A percentile compares a stretch with the other conserved stretches of the same genome.
phyloP scores from a whole-genome alignment of 164 flowering plant genomes.

The Vitis vinifera region DNA sequence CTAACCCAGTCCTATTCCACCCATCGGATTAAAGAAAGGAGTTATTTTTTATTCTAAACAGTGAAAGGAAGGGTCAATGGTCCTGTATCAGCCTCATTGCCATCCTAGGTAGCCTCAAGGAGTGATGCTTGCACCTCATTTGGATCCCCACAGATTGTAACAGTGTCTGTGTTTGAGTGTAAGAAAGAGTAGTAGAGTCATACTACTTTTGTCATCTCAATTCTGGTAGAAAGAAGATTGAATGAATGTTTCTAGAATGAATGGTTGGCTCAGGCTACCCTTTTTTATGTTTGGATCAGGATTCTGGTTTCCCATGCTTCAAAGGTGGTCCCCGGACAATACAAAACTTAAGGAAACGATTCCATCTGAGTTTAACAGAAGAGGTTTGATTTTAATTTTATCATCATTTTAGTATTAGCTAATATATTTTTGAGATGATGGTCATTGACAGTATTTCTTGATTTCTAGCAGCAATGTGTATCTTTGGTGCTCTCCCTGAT shows the following conservation, averaged over 20 bases:
- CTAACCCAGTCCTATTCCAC: no score
- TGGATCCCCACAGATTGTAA: no score
- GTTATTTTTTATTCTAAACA: no score
- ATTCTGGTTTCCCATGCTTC: slow-evolving; percentile 97
- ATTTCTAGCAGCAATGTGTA: slow-evolving; percentile 90
- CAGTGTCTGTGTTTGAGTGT: no score
- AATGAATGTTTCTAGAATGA: not conserved
- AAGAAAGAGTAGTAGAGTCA: no score
- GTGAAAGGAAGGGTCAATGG: no score
- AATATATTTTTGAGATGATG: not conserved
- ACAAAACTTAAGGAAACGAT: slow-evolving; percentile 90
- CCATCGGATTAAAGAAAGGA: no score
- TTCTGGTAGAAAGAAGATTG: not conserved
- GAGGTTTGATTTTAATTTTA: slow-evolving; percentile 55
- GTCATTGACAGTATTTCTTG: slow-evolving; percentile 7
- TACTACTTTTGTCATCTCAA: no score
- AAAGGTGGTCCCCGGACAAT: slow-evolving; percentile 98
- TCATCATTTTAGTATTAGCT: not conserved
- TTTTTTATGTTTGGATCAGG: slow-evolving; percentile 45
- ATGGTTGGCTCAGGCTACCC: not conserved
- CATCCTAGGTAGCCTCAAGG: no score
- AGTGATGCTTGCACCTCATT: no score
- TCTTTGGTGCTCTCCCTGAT: slow-evolving; percentile 96
- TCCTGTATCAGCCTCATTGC: no score
- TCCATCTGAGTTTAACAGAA: slow-evolving; percentile 92